Base-by-base conservation (phyloP, 2,329 filamentous ascomycete genomes). In the Drechslera avenae region DNA sequence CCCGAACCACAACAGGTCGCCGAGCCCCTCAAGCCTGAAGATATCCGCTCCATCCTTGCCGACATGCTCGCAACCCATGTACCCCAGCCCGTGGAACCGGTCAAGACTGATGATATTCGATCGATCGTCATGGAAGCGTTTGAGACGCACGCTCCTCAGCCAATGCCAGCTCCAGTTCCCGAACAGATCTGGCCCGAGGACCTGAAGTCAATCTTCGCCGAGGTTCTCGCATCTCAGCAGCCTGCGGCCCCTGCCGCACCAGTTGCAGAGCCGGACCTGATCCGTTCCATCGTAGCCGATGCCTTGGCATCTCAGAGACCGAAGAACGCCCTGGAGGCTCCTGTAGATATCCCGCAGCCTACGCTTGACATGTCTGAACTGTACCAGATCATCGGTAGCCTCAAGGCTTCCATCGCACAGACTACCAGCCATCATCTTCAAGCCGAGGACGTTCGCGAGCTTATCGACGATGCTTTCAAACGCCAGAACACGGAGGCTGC, bases 131-230 rank as follows among this genome's bases (percentile, higher is more conserved):
- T 64, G 59, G 64, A 68, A 30, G 67, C 66, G 7, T 66, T 71
- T 34, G 62, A 59, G 14, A 63, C 61, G 6, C 65, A 69, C 46
- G 64, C 59, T 50, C 66, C 66, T 46, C 62, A 62, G 32, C 57
- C 64, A 23, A 13, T 54, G 35, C 57, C 63, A n/a, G 39, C 59
- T 19, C 60, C 65, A 26, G 62, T 62, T 4, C 62, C 62, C 7
- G 67, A 68, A 50, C 67, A 66, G 26, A 67, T 71, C 34, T 62
- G 61, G 60, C 67, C 64, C 7, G 67, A 70, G 32, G 64, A 65
- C 36, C 89, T 97, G 61, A 78, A 75, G 54, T 62, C 67, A 16
- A 75, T 76, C 33, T 69, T 80, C 21, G 56, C 62, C 13, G 68
- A 71, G 21, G 65, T 65, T 10, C 51, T 71, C 17, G 51, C 59